Evolutionary conservation across 495 filamentous ascomycete genomes (phyloP), one percentile per base, ranked within the genome.

Genomic region (Melanomma pulvis-pyrius): DNA sequence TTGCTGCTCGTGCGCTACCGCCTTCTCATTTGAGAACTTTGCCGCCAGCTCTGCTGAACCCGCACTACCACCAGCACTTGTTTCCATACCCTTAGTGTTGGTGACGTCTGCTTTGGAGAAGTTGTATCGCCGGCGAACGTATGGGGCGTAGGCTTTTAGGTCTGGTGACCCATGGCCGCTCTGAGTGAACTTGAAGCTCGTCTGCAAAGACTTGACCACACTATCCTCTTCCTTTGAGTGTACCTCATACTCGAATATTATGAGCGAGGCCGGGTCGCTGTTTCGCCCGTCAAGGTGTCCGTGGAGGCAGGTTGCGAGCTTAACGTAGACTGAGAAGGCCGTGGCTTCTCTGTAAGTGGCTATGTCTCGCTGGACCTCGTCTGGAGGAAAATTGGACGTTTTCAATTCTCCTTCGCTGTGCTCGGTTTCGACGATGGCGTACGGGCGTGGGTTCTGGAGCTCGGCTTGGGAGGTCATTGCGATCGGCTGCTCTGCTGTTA

Each of bases 181-280:
- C 24, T 24, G 50, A 2, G 50, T 29, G 25, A 53, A 53, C 21
- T 53, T 53, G 50, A 53, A 53, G 50, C 25, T 53, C 25, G 50
- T 53, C 25, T 53, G 21, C 21, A 53, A 24, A 7, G 50, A 53
- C 25, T 53, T 53, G 50, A 53, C 50, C 19, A 53, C 50, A 29
- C 50, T 53, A n/a, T 29, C 25, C 5, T 53, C 50, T 21, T 53
- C 50, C 24, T 17, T 53, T 4, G 50, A 53, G 25, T 53, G 50
- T 17, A 53, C 50, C 50, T 53, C 50, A n/a, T 53, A 53, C 50
- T 53, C 50, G 21, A 53, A 53, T 3, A 53, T 53, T 17, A 53
- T 24, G 5, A 53, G 25, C 21, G 50, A 53, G 4, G 50, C 50
- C 15, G 50, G 21, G 5, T 53, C 50, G 25, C 21, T 53, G 4